These are phyloP conservation scores for Nicotiana paniculata DNA, from an alignment of 257 asterid genomes.

Conservation along the genomic window DNA sequence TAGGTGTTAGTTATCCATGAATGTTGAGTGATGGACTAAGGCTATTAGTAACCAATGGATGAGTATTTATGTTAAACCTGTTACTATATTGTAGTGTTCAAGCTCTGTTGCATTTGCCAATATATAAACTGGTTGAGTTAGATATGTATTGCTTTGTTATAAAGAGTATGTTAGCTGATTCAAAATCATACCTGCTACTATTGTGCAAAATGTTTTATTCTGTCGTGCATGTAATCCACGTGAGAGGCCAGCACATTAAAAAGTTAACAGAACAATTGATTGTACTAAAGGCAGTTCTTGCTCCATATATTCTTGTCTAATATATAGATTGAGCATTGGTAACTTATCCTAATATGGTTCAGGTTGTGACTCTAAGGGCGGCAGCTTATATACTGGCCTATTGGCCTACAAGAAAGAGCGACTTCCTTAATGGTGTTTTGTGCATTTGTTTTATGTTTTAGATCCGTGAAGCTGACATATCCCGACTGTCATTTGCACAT, in stretches of 20 bases:
- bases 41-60: too few species aligned
- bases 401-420: background rate
- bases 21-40: too few species aligned
- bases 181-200: background rate
- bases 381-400: background rate
- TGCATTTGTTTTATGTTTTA: constrained; percentile 25
- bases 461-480: constrained; percentile 99
- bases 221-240: background rate
- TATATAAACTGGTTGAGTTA: background rate
- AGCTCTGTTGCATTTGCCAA: background rate
- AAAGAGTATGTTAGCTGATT: background rate
- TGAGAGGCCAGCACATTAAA: background rate
- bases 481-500: constrained; percentile 89
- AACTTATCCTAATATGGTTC: background rate
- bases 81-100: background rate
- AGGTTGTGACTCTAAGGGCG: background rate
- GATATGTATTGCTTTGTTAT: background rate
- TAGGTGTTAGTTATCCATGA: too few species aligned
- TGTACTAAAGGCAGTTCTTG: background rate
- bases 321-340: background rate
- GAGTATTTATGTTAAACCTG: too few species aligned
- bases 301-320: background rate
- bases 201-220: background rate
- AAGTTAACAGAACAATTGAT: background rate
- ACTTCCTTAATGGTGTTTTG: constrained; percentile 5